Evolutionary conservation across 441 rosid genomes (phyloP).

Genomic region (Raphanus hybrid): DNA sequence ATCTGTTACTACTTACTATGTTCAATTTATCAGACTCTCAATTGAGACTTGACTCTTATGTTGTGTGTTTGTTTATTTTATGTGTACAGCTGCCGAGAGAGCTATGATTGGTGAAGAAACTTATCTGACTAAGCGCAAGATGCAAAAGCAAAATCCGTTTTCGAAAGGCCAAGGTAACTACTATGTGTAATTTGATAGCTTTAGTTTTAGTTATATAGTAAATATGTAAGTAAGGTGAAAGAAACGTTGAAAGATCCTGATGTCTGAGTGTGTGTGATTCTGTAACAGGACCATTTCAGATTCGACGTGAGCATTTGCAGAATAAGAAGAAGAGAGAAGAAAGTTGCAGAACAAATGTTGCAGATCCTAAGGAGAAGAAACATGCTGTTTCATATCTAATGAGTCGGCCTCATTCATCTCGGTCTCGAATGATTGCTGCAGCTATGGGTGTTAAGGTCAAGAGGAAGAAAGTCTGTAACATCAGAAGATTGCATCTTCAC

Average conservation of each 20-base stretch:
- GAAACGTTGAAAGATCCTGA: not conserved
- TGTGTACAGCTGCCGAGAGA: conserved; percentile 28
- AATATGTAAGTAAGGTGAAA: conserved; percentile 1
- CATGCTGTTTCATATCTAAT: conserved; percentile 30
- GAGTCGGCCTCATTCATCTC: not conserved
- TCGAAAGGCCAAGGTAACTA: conserved; percentile 26
- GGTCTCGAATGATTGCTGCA: not conserved
- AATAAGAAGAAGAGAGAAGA: conserved; percentile 24
- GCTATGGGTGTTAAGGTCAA: conserved; percentile 16
- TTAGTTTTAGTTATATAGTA: conserved; percentile 7
- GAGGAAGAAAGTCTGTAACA: conserved; percentile 24
- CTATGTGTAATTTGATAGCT: not conserved
- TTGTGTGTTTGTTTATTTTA: conserved; percentile 11
- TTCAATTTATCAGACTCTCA: not conserved
- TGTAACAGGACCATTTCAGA: conserved; percentile 38
- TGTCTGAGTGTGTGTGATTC: conserved; percentile 15
- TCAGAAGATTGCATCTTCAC: not conserved
- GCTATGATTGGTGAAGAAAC: not conserved
- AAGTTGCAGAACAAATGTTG: conserved; percentile 12
- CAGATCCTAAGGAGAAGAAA: conserved; percentile 12
- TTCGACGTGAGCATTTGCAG: conserved; percentile 38
- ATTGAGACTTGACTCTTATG: not conserved
- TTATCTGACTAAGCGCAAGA: conserved; percentile 5
- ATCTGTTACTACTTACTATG: not conserved
- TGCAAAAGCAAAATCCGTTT: conserved; percentile 11